A percentile compares a stretch with the other conserved stretches of the same genome.
Conservation (phyloP, 768 basidiomycete genomes). For the Russula dissimulans region DNA sequence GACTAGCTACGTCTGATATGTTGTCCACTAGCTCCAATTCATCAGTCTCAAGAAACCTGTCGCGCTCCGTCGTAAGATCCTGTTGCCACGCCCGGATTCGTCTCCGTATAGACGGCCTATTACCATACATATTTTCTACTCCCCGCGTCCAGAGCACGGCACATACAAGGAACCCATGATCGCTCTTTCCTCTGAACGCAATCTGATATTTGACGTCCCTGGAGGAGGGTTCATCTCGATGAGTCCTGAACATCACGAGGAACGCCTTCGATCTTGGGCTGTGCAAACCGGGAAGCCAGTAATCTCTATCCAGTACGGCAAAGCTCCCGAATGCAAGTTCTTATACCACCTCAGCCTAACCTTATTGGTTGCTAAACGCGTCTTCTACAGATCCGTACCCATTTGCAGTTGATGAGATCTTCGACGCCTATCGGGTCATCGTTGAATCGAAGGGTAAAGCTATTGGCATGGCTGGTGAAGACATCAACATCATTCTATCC, state of each 20-base stretch:
- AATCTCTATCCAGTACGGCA: constrained; percentile 87
- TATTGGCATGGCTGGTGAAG: constrained; percentile 83
- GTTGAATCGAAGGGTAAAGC: constrained; percentile 69
- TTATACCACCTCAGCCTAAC: background rate
- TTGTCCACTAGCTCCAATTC: constrained; percentile 50
- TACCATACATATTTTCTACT: constrained; percentile 75
- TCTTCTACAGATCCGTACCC: constrained; percentile 78
- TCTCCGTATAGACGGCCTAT: constrained; percentile 79
- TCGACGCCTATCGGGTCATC: constrained; percentile 79
- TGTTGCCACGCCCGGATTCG: constrained; percentile 70
- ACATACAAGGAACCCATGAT: constrained; percentile 36
- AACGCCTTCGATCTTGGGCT: constrained; percentile 84
- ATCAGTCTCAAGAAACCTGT: constrained; percentile 52
- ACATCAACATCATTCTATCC: constrained; percentile 67
- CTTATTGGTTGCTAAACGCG: background rate
- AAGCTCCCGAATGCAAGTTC: constrained; percentile 84
- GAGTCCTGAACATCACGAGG: constrained; percentile 94
- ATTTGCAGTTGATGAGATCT: constrained; percentile 90
- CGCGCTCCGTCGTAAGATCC: constrained; percentile 59
- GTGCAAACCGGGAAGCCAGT: constrained; percentile 67
- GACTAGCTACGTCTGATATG: constrained; percentile 12
- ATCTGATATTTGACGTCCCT: constrained; percentile 86
- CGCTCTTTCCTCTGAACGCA: constrained; percentile 25
- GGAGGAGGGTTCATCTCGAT: constrained; percentile 97
- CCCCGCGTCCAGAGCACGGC: constrained; percentile 55